These are phyloP conservation scores for barley (Hordeum vulgare) DNA, from an alignment of 176 grass and related monocot genomes.

Conservation along the genomic window MorexV3_pseudomolecules_assembly NC_058519.1:605241593-605242092, in stretches of 20 bases:
- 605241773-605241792: conserved; percentile 69
- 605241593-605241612: background rate
- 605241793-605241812: conserved; percentile 72
- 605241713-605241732: conserved; percentile 98
- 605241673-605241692: conserved; percentile 20
- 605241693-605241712: conserved; percentile 54
- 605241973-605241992: background rate
- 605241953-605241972: background rate
- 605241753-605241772: conserved; percentile 82
- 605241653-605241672: conserved; percentile 14
- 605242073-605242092: background rate
- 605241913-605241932: conserved; percentile 1
- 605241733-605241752: conserved; percentile 86
- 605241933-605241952: background rate
- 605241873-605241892: background rate
- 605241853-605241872: conserved; percentile 52
- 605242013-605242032: background rate
- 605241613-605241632: background rate
- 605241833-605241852: conserved; percentile 74
- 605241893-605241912: background rate
- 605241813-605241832: conserved; percentile 83
- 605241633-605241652: background rate
- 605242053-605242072: background rate
- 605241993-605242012: conserved; percentile 8
- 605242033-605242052: conserved; percentile 8